Evolutionary conservation across 2,329 filamentous ascomycete species (phyloP), one percentile per base, ranked within the genome.

Genomic region (Aspergillus glaucus): DNA sequence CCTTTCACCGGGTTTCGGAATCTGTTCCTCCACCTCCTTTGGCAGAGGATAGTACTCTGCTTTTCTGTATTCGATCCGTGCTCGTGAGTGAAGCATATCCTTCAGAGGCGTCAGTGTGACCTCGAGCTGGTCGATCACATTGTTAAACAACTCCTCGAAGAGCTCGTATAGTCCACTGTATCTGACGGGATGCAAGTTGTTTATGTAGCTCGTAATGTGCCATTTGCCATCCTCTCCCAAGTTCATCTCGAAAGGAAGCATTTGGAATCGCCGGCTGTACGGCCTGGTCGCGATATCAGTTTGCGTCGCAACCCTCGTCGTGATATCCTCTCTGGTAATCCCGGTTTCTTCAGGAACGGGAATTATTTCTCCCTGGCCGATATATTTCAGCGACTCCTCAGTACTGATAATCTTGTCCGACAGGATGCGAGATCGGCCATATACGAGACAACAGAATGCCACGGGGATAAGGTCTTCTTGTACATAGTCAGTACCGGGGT

Each of bases 401-500:
- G 63, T n/a, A 2, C 53, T 47, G 28, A 67, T 59, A 14, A 55
- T 6, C 28, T 45, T 55, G 48, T 66, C 56, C 6, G 49, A 50
- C 4, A 67, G 62, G 44, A 63, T 59, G 4, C 60, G 62, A n/a
- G 45, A 60, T 30, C 54, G 56, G n/a, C 64, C 64, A 44, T 63
- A 67, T 2, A 64, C 60, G 0, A 86, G 62, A 0, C 83, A 81
- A 54, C 76, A 86, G 6, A 86, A 68, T 0, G 81, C 86, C 1
- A 83, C 82, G 54, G 86, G 77, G 4, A 86, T 74, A 1, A 86
- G 66, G 58, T 87, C 78, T 0, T 83, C 74, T 1, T 87, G 81
- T 50, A 74, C 75, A 0, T 65, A 62, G 17, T 78, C 65, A 2
- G 73, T 78, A 2, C 75, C 69, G 0, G 82, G 82, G 59, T 85